phyloP scores from a whole-genome alignment of 1,139 yeast genomes.

The Scheffersomyces titani region DNA sequence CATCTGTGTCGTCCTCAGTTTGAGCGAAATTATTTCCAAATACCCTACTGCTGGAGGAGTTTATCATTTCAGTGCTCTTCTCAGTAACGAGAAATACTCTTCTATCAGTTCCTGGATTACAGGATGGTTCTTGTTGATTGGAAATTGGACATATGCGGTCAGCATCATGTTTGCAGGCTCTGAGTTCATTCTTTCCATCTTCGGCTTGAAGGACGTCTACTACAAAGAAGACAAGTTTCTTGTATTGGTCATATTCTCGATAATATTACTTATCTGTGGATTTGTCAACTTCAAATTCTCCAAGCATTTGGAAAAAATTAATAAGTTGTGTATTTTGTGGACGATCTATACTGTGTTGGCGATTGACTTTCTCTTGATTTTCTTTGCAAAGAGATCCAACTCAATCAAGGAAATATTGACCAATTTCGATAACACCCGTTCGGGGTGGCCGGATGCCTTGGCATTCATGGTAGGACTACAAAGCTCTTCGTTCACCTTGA shows the following conservation, averaged over 20 bases:
- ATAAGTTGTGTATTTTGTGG: slow-evolving; percentile 71
- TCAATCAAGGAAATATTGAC: slow-evolving; percentile 62
- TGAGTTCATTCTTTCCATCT: slow-evolving; percentile 64
- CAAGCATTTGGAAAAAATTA: slow-evolving; percentile 59
- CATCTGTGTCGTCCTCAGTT: slow-evolving; percentile 60
- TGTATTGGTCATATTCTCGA: slow-evolving; percentile 57
- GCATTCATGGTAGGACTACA: slow-evolving; percentile 77
- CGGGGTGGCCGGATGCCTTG: slow-evolving; percentile 69
- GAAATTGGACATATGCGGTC: slow-evolving; percentile 76
- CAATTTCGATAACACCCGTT: slow-evolving; percentile 67
- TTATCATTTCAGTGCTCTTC: slow-evolving; percentile 72
- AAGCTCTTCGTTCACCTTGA: slow-evolving; percentile 75
- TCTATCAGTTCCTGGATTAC: slow-evolving; percentile 67
- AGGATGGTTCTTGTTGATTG: slow-evolving; percentile 72
- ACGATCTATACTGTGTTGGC: slow-evolving; percentile 70
- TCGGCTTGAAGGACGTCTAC: slow-evolving; percentile 59
- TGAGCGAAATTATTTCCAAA: slow-evolving; percentile 72
- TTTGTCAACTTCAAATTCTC: slow-evolving; percentile 63
- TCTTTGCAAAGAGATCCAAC: slow-evolving; percentile 63
- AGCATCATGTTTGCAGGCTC: slow-evolving; percentile 76
- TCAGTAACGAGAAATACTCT: slow-evolving; percentile 59
- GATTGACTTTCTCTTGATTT: slow-evolving; percentile 60
- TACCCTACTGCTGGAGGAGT: slow-evolving; percentile 77
- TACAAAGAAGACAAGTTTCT: slow-evolving; percentile 58
- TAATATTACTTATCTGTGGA: slow-evolving; percentile 60